A percentile compares a stretch with the other conserved stretches of the same genome.
phyloP scores from a whole-genome alignment of 768 basidiomycete genomes.

The Mycena crocata region DNA sequence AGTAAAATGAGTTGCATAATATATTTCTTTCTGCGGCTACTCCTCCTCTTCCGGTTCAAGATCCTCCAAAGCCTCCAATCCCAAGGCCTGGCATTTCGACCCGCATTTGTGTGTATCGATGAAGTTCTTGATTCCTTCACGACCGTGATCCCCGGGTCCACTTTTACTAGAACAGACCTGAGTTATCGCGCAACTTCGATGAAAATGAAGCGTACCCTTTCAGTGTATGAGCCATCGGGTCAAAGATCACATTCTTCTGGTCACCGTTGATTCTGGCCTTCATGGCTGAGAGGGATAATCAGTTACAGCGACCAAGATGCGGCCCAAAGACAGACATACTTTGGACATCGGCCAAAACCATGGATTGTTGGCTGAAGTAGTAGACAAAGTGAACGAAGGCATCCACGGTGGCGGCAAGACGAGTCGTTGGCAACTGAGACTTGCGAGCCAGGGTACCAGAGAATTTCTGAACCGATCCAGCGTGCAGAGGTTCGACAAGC shows the following conservation, averaged over 20 bases:
- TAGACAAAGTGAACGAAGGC: slow-evolving; percentile 21
- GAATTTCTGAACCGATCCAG: neutral
- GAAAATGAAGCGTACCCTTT: neutral
- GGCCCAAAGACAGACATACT: slow-evolving; percentile 3
- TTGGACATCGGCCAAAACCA: slow-evolving; percentile 18
- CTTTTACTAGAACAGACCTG: neutral
- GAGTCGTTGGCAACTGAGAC: neutral
- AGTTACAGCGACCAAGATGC: neutral
- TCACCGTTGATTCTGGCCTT: neutral
- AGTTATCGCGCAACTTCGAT: neutral
- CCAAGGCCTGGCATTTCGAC: neutral
- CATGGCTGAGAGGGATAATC: neutral
- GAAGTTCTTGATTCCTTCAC: neutral
- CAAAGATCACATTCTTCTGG: slow-evolving; percentile 12
- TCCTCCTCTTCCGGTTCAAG: no score
- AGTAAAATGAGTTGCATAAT: no score
- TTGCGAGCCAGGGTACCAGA: slow-evolving; percentile 14
- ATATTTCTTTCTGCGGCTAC: no score
- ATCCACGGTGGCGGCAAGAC: slow-evolving; percentile 1
- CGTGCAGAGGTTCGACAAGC: slow-evolving; percentile 14
- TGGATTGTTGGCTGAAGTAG: slow-evolving; percentile 1
- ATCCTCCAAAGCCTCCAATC: no score
- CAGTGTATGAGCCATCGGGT: slow-evolving; percentile 12
- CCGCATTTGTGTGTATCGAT: neutral
- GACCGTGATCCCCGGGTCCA: slow-evolving; percentile 10